Percentiles rank a stretch among this genome's conserved stretches.
Evolutionary conservation across 495 filamentous ascomycete species (phyloP).

Genomic region (Hypomontagnella monticulosa): DNA sequence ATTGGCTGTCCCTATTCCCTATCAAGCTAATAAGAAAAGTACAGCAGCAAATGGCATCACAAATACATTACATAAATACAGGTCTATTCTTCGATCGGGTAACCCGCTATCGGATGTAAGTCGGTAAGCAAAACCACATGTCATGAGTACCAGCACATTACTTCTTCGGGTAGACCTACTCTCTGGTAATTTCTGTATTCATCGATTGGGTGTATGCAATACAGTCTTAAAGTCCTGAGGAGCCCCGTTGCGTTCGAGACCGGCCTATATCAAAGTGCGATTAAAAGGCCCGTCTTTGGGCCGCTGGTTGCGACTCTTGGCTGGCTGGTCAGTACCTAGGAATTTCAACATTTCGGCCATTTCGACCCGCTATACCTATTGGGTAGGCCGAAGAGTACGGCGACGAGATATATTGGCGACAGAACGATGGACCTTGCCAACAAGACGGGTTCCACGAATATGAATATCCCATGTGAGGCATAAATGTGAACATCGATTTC

Average conservation of each 20-base stretch:
- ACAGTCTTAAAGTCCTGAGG: slow-evolving; percentile 7
- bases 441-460: not conserved
- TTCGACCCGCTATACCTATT: not conserved
- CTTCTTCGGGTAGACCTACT: slow-evolving; percentile 4
- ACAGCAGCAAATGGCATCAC: slow-evolving; percentile 9
- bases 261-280: slow-evolving; percentile 19
- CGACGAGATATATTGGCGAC: not conserved
- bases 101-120: slow-evolving; percentile 12
- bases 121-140: slow-evolving; percentile 1
- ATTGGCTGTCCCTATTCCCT: slow-evolving; percentile 1
- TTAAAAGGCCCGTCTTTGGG: slow-evolving; percentile 38
- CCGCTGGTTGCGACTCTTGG: not conserved
- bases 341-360: too few species aligned
- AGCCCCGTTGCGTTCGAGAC: slow-evolving; percentile 29
- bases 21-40: not conserved
- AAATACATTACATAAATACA: not conserved
- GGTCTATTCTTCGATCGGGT: not conserved
- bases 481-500: slow-evolving; percentile 1
- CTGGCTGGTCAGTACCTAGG: not conserved
- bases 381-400: not conserved
- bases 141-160: not conserved
- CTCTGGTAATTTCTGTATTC: not conserved
- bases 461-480: slow-evolving; percentile 14
- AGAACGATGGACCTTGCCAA: not conserved
- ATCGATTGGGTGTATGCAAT: slow-evolving; percentile 25